Percentiles rank a stretch among this genome's conserved stretches.
phyloP scores from a whole-genome alignment of 2,329 filamentous ascomycete species.

The Shiraia sp. region DNA sequence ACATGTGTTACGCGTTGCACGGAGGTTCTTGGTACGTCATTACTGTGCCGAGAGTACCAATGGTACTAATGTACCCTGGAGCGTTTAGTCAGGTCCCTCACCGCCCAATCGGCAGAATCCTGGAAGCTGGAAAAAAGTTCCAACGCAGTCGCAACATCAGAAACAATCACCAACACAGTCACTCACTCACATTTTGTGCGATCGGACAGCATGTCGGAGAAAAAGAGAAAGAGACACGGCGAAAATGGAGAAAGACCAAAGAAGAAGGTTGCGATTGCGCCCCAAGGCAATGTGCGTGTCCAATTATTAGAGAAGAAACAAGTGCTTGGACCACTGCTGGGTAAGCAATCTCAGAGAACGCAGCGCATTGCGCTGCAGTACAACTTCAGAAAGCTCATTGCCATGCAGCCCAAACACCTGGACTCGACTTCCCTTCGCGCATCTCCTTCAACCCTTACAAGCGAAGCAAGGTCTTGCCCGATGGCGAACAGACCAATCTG shows the following conservation, averaged over 20 bases:
- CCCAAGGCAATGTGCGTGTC: slow-evolving; percentile 47
- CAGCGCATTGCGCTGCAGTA: slow-evolving; percentile 1
- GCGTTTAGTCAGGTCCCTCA: slow-evolving; percentile 9
- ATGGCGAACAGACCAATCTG: slow-evolving; percentile 47
- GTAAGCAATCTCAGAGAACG: slow-evolving; percentile 37
- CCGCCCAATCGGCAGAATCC: slow-evolving; percentile 13
- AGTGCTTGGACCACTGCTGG: slow-evolving; percentile 54
- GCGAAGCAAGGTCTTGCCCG: slow-evolving; percentile 33
- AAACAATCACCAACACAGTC: slow-evolving; percentile 1
- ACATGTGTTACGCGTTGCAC: background rate
- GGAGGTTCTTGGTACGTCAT: background rate
- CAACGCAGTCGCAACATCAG: slow-evolving; percentile 9
- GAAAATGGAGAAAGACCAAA: slow-evolving; percentile 31
- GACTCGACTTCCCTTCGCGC: slow-evolving; percentile 45
- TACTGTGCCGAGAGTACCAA: background rate
- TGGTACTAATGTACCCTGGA: background rate
- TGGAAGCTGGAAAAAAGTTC: slow-evolving; percentile 6
- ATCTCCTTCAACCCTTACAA: slow-evolving; percentile 57
- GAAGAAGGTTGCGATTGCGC: slow-evolving; percentile 53
- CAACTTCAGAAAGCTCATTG: background rate
- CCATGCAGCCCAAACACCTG: slow-evolving; percentile 46
- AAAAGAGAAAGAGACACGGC: slow-evolving; percentile 45
- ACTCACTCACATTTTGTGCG: no score
- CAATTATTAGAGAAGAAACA: slow-evolving; percentile 53
- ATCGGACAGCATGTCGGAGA: slow-evolving; percentile 33